Evolutionary conservation across 2,329 filamentous ascomycete species (phyloP).

Genomic region (Hymenoscyphus linearis): DNA sequence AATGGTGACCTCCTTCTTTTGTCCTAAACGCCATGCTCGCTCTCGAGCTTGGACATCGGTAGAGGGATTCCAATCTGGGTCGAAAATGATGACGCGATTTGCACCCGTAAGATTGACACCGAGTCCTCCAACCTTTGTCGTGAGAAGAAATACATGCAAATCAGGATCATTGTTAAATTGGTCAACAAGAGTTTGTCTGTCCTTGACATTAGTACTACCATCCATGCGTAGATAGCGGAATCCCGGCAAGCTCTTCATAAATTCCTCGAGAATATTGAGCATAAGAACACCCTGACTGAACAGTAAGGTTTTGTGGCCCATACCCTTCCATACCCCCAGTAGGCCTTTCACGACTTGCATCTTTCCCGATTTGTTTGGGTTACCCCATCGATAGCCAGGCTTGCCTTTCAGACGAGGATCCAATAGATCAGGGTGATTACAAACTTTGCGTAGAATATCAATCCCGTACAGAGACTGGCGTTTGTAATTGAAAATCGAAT

Average conservation of each 20-base stretch:
- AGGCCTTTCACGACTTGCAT: conserved; percentile 91
- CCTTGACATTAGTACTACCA: conserved; percentile 80
- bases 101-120: conserved; percentile 94
- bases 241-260: conserved; percentile 60
- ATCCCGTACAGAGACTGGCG: conserved; percentile 84
- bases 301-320: conserved; percentile 83
- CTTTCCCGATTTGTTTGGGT: conserved; percentile 77
- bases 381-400: conserved; percentile 70
- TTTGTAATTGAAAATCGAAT: conserved; percentile 69
- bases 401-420: conserved; percentile 55
- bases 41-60: conserved; percentile 94
- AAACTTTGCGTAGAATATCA: conserved; percentile 89
- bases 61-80: conserved; percentile 98
- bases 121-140: conserved; percentile 90
- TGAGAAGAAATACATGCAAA: conserved; percentile 85
- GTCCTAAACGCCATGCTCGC: conserved; percentile 89
- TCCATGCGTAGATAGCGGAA: conserved; percentile 89
- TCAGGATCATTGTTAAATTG: conserved; percentile 79
- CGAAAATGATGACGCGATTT: conserved; percentile 94
- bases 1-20: conserved; percentile 91
- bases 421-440: conserved; percentile 89
- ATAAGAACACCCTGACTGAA: conserved; percentile 94
- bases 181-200: conserved; percentile 85
- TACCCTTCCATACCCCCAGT: conserved; percentile 78
- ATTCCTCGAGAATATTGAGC: conserved; percentile 87